A percentile compares a stretch with the other conserved stretches of the same genome.
Evolutionary conservation across 1,284 basidiomycete genomes (phyloP).

Genomic region (Inonotus obliquus): DNA sequence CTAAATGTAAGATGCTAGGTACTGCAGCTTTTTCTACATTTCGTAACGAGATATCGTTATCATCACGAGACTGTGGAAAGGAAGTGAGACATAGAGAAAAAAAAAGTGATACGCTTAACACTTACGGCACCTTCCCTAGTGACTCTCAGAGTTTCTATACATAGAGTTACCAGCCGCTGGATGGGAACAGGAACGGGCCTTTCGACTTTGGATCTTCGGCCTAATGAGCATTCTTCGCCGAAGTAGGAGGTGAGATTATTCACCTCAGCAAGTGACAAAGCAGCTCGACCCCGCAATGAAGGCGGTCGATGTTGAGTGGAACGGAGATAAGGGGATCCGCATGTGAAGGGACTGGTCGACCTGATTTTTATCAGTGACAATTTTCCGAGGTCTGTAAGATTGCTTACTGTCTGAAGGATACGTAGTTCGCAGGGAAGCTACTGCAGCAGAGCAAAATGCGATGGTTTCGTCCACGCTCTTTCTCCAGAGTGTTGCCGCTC

Average conservation of each 20-base stretch:
- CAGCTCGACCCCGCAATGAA: constrained; percentile 49
- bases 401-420: constrained; percentile 41
- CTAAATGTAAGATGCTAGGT: constrained; percentile 49
- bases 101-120: constrained; percentile 2
- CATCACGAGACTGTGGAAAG: constrained; percentile 37
- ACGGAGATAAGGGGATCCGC: constrained; percentile 39
- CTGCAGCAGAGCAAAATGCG: constrained; percentile 55
- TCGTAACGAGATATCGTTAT: constrained; percentile 45
- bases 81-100: neutral
- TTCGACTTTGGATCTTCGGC: constrained; percentile 46
- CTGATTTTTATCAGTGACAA: constrained; percentile 5
- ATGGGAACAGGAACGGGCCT: constrained; percentile 74
- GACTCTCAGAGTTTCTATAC: constrained; percentile 50
- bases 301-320: constrained; percentile 53
- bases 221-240: constrained; percentile 9
- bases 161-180: constrained; percentile 52
- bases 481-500: constrained; percentile 64
- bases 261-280: constrained; percentile 53
- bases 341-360: constrained; percentile 11
- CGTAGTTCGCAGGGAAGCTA: constrained; percentile 53
- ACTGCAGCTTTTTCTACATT: constrained; percentile 50
- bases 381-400: neutral
- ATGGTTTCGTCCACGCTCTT: constrained; percentile 67
- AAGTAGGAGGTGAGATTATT: neutral
- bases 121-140: constrained; percentile 49